Conservation (phyloP, 106 monocot genomes). For the Chionographis japonica region DNA sequence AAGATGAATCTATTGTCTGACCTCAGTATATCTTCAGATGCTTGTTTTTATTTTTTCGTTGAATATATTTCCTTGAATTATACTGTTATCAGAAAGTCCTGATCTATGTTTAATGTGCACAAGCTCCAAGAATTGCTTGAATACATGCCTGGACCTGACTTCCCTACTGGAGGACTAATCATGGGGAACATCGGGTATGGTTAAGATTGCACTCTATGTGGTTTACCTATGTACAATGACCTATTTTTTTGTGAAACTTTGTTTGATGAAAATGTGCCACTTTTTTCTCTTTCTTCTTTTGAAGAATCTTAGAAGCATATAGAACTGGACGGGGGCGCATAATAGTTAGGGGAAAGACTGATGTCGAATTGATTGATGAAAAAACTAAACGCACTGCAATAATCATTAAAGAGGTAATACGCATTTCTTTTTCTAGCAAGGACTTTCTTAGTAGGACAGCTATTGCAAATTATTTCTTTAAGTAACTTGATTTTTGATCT, state of each 20-base stretch:
- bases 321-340: conserved; percentile 86
- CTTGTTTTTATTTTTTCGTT: not conserved
- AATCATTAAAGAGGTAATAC: conserved; percentile 79
- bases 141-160: conserved; percentile 99
- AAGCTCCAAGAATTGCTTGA: conserved; percentile 97
- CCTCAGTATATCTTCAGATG: not conserved
- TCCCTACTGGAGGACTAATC: conserved; percentile 95
- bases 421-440: not conserved
- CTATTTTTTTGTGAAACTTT: not conserved
- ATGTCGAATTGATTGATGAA: conserved; percentile 80
- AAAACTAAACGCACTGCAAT: conserved; percentile 74
- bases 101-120: conserved; percentile 4
- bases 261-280: conserved; percentile 5
- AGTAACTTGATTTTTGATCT: conserved; percentile 10
- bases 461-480: not conserved
- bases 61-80: not conserved
- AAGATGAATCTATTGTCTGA: no score
- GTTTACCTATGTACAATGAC: not conserved
- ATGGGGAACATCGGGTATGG: conserved; percentile 89
- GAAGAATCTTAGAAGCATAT: conserved; percentile 93
- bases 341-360: conserved; percentile 92
- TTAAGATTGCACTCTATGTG: not conserved
- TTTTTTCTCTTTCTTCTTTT: conserved; percentile 9
- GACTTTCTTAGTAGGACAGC: not conserved
- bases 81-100: not conserved